Conservation (phyloP, 305 asterid genomes). For the Solanum hybrid region DNA sequence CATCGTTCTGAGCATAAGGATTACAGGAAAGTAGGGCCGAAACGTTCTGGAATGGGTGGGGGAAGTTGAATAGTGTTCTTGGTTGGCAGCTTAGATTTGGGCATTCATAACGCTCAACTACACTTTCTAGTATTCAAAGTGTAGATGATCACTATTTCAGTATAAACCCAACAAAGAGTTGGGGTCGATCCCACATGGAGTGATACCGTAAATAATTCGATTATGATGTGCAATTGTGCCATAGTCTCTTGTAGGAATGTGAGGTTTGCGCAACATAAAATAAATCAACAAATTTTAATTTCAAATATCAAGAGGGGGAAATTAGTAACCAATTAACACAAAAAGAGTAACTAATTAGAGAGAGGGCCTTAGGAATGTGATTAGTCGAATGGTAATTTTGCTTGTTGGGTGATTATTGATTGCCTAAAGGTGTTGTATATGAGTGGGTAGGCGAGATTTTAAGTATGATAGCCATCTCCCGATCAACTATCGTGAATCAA, state of each 20-base stretch:
- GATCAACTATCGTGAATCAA: neutral
- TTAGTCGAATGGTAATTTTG: neutral
- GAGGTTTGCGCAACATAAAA: neutral
- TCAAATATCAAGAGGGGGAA: neutral
- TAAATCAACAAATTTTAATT: neutral
- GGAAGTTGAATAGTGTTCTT: neutral
- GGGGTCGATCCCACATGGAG: neutral
- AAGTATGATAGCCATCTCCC: neutral
- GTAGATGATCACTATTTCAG: neutral
- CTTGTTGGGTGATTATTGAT: neutral
- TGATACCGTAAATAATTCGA: neutral
- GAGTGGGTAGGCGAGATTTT: neutral
- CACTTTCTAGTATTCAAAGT: neutral
- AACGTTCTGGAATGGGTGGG: neutral
- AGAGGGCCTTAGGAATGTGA: neutral
- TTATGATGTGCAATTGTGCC: neutral
- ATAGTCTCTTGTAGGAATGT: neutral
- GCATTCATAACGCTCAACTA: neutral
- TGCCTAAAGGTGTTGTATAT: neutral
- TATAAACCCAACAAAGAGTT: neutral
- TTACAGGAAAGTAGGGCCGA: neutral
- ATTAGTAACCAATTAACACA: neutral
- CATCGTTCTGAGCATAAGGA: neutral
- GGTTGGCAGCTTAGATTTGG: neutral
- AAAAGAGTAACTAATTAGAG: neutral